phyloP scores from a whole-genome alignment of 2,329 filamentous ascomycete genomes.

The Raffaelea albimanens region DNA sequence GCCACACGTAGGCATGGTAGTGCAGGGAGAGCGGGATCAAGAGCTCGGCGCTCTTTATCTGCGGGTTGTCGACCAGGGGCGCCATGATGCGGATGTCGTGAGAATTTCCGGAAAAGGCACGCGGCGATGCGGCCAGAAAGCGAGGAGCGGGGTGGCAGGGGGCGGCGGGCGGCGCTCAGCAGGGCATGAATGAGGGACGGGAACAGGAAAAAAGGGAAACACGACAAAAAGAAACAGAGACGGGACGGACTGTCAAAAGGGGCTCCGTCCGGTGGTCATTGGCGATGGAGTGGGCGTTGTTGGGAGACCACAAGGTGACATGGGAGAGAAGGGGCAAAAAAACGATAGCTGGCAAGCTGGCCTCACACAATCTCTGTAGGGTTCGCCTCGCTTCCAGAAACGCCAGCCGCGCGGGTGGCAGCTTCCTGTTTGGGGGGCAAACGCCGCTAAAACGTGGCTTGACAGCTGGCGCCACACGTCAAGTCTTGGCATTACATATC shows the following conservation, averaged over 20 bases:
- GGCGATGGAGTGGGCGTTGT: not conserved
- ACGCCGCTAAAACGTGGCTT: not conserved
- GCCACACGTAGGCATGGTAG: constrained; percentile 86
- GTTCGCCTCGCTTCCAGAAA: not conserved
- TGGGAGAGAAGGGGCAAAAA: no score
- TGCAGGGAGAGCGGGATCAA: constrained; percentile 76
- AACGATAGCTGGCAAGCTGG: no score
- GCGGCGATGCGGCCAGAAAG: not conserved
- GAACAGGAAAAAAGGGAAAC: not conserved
- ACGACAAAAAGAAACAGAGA: not conserved
- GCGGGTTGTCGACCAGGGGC: constrained; percentile 79
- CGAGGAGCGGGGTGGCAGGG: not conserved
- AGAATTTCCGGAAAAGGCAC: not conserved
- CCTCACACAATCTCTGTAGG: no score
- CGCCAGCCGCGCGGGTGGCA: not conserved
- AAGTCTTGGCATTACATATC: not conserved
- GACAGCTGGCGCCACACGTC: constrained; percentile 3
- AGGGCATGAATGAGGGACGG: not conserved
- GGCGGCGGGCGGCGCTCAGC: not conserved
- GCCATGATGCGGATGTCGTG: constrained; percentile 33
- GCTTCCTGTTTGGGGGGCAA: constrained; percentile 7
- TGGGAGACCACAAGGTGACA: not conserved
- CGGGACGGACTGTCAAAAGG: constrained; percentile 1
- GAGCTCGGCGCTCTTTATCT: constrained; percentile 81
- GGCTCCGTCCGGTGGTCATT: not conserved